Evolutionary conservation across 192 early-diverging fungal genomes (phyloP).

Genomic region (Rhizophagus sp.): DNA sequence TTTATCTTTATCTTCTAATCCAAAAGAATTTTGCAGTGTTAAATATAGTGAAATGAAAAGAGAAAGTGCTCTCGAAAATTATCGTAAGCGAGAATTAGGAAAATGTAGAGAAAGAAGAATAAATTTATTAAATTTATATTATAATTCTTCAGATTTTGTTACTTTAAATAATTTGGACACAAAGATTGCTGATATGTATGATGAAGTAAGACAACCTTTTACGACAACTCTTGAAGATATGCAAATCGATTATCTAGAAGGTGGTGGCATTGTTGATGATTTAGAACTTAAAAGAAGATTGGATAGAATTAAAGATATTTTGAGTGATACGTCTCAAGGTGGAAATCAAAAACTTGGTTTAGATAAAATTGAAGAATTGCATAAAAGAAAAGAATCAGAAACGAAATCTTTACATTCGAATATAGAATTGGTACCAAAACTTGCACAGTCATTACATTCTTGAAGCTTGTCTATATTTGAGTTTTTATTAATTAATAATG

Average conservation of each 20-base stretch:
- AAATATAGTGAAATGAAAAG: background rate
- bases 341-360: background rate
- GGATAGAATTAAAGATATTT: slow-evolving; percentile 5
- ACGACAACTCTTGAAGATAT: slow-evolving; percentile 14
- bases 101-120: background rate
- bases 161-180: slow-evolving; percentile 17
- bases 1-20: background rate
- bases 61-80: background rate
- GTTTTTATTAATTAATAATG: background rate
- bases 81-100: background rate
- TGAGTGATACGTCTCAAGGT: background rate
- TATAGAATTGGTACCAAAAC: background rate
- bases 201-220: background rate
- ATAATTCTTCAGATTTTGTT: slow-evolving; percentile 15
- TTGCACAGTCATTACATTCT: background rate
- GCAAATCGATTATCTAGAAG: slow-evolving; percentile 15
- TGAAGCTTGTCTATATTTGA: background rate
- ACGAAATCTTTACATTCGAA: background rate
- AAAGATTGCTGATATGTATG: background rate
- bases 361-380: background rate
- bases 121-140: slow-evolving; percentile 7
- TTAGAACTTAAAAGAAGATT: slow-evolving; percentile 9
- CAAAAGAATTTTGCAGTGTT: background rate
- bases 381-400: background rate
- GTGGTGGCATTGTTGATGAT: background rate